phyloP scores from a whole-genome alignment of 352 stramenopile species.

The Phytophthora capsici region DNA sequence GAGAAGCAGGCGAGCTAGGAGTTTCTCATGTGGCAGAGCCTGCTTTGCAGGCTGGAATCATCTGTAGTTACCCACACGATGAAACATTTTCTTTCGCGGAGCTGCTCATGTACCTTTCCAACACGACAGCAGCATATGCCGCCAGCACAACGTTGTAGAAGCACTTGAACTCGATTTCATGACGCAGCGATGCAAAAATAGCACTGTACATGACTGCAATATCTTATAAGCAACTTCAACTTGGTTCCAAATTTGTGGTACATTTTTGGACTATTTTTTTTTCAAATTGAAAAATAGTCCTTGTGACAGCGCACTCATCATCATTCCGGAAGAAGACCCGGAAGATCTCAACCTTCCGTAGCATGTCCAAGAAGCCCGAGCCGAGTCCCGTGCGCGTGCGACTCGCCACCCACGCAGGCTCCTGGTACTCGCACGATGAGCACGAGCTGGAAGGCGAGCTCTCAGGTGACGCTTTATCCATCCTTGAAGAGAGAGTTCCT shows the following conservation, averaged over 20 bases:
- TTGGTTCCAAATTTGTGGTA: neutral
- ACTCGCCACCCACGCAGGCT: slow-evolving; percentile 78
- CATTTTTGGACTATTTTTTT: too few relatives aligned
- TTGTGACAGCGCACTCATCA: slow-evolving; percentile 9
- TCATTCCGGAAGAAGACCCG: slow-evolving; percentile 14
- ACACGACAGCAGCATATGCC: neutral
- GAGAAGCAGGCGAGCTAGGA: neutral
- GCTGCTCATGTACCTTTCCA: neutral
- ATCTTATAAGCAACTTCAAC: neutral
- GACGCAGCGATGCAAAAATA: too few relatives aligned
- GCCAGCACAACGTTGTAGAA: neutral
- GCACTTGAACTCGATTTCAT: neutral
- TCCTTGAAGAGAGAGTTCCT: neutral
- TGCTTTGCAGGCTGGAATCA: neutral
- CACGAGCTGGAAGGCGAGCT: slow-evolving; percentile 68
- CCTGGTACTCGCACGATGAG: slow-evolving; percentile 83
- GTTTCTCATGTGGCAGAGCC: slow-evolving; percentile 15
- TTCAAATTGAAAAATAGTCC: slow-evolving; percentile 8
- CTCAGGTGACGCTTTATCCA: slow-evolving; percentile 33
- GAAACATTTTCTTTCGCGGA: slow-evolving; percentile 14
- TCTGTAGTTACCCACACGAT: too few relatives aligned
- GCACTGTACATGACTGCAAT: neutral
- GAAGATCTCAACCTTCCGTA: slow-evolving; percentile 16
- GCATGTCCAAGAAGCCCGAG: slow-evolving; percentile 47
- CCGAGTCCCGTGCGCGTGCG: slow-evolving; percentile 54